Evolutionary conservation across 2,329 filamentous ascomycete species (phyloP).

Genomic region (Cladobotryum mycophilum): DNA sequence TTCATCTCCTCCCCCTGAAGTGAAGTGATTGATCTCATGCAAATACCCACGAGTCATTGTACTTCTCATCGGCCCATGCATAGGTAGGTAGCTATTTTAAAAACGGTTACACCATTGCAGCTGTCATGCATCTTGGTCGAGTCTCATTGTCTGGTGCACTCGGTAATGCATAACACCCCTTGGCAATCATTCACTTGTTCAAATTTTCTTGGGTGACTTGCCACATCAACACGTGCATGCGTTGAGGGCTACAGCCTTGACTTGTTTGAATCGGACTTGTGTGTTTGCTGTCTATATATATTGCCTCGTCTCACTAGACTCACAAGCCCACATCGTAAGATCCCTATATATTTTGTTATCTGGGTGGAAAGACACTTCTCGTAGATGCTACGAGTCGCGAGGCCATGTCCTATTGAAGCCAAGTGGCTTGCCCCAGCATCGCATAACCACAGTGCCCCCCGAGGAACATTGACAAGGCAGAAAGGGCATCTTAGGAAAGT

Average conservation of each 20-base stretch:
- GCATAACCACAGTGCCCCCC: background rate
- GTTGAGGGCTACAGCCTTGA: background rate
- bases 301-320: slow-evolving; percentile 11
- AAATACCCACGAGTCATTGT: slow-evolving; percentile 2
- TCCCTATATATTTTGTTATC: slow-evolving; percentile 1
- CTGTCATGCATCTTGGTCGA: background rate
- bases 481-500: slow-evolving; percentile 1
- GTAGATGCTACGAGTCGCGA: slow-evolving; percentile 8
- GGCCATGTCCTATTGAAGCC: slow-evolving; percentile 1
- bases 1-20: background rate
- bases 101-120: background rate
- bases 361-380: background rate
- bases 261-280: slow-evolving; percentile 5
- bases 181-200: background rate
- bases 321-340: background rate
- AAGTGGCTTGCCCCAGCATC: slow-evolving; percentile 6
- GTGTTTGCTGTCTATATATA: slow-evolving; percentile 13
- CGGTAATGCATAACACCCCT: too few species aligned
- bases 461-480: slow-evolving; percentile 4
- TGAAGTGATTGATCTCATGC: background rate
- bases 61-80: background rate
- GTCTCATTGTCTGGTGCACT: background rate
- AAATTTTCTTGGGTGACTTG: background rate
- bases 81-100: background rate
- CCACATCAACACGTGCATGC: slow-evolving; percentile 2